phyloP scores from a whole-genome alignment of 2,329 filamentous ascomycete species.

The Talaromyces sp. region DNA sequence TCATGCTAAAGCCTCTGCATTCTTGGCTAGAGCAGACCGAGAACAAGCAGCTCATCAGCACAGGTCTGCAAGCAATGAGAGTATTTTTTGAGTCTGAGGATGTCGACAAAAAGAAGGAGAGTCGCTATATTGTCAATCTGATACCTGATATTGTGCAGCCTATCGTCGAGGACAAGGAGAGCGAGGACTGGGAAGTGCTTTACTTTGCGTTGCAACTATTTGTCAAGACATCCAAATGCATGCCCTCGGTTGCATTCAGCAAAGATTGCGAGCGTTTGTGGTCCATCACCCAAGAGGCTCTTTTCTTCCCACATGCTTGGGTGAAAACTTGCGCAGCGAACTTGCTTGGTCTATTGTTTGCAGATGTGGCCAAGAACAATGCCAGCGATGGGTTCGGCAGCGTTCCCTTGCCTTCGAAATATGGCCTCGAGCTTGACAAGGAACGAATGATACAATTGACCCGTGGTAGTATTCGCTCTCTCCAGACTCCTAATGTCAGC shows the following conservation, averaged over 20 bases:
- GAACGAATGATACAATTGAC: slow-evolving; percentile 58
- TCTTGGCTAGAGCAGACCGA: slow-evolving; percentile 72
- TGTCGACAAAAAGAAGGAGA: slow-evolving; percentile 62
- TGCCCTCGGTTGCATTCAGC: slow-evolving; percentile 60
- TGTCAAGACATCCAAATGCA: slow-evolving; percentile 61
- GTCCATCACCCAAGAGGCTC: slow-evolving; percentile 60
- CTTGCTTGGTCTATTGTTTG: slow-evolving; percentile 71
- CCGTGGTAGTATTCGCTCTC: slow-evolving; percentile 52
- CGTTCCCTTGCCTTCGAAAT: slow-evolving; percentile 62
- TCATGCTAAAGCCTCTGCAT: slow-evolving; percentile 65
- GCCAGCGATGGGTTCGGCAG: slow-evolving; percentile 48
- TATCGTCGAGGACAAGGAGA: slow-evolving; percentile 46
- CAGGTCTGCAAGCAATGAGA: slow-evolving; percentile 74
- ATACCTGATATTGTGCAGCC: slow-evolving; percentile 50
- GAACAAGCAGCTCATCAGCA: slow-evolving; percentile 64
- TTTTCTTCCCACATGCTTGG: slow-evolving; percentile 66
- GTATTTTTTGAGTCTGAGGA: slow-evolving; percentile 73
- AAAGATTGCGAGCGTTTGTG: slow-evolving; percentile 62
- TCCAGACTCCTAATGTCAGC: slow-evolving; percentile 61
- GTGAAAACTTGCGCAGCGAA: slow-evolving; percentile 74
- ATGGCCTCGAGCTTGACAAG: slow-evolving; percentile 63
- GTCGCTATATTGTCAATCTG: slow-evolving; percentile 54
- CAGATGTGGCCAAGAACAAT: slow-evolving; percentile 67
- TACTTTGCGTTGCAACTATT: slow-evolving; percentile 68
- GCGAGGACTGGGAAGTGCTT: slow-evolving; percentile 62